Evolutionary conservation across 768 basidiomycete genomes (phyloP), one percentile per base, ranked within the genome.

Genomic region (Boletus rufocinnamomeus): DNA sequence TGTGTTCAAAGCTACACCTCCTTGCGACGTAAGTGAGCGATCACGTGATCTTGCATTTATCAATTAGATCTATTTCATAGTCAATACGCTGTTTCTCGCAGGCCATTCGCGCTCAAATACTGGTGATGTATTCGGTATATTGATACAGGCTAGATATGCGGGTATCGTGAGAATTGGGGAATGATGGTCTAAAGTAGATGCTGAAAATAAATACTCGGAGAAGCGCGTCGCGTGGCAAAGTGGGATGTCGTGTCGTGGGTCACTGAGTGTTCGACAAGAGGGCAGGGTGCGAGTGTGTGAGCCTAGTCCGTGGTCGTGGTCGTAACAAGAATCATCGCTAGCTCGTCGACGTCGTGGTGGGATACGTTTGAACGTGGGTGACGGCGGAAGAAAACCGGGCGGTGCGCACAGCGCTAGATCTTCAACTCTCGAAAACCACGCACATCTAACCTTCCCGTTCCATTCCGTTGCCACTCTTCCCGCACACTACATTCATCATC

Each of bases 381-480:
- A 38, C n/a, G 28, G 35, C 27, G 37, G 47, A 19, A 41, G 49
- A 45, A 50, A 51, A 37, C 45, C 35, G 14, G 8, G 55, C 23
- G 25, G 54, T 32, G 50, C 37, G 23, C 34, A 50, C 45, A 44
- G 52, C 48, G 48, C 66, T 74, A 84, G 60, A 91, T 91, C 81
- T 82, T 88, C 71, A 91, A 70, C 75, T 91, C 89, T 63, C 88
- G 76, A 72, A 91, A 91, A 53, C 89, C 89, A 53, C 89, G 78
- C 53, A 91, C 88, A 70, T 91, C 89, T 58, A 91, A 71, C 66
- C 88, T 76, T 51, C 88, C 89, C 34, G 83, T 81, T 61, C 88
- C 88, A 72, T 87, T 91, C 70, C 74, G 79, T 66, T 73, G 76
- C 88, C 89, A 90, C 68, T 81, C 83, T 6, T 70, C 77, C 16